These are phyloP conservation scores for Phycomyces blakesleeanus DNA, from an alignment of 192 early-diverging fungal genomes.

Conservation along the genomic window DNA sequence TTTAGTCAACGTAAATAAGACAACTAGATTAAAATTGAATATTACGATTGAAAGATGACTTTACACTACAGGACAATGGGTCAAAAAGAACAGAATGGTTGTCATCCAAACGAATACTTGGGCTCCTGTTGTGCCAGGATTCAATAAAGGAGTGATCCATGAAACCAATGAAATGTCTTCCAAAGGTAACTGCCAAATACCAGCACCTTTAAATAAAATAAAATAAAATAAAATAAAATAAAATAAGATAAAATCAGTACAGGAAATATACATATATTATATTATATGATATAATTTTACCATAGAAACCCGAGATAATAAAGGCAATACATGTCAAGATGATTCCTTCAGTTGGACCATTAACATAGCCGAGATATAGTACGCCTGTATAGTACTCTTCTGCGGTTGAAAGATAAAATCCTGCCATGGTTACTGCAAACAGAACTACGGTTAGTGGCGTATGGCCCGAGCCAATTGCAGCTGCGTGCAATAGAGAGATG, in stretches of 20 bases:
- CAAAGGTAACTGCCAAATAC: constrained; percentile 17
- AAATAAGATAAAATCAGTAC: neutral
- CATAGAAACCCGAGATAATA: constrained; percentile 65
- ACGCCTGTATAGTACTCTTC: constrained; percentile 88
- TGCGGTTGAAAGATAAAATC: constrained; percentile 86
- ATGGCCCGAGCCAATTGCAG: constrained; percentile 71
- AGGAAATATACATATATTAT: neutral
- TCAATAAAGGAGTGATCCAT: neutral
- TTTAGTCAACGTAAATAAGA: too few species aligned
- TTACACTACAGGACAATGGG: constrained; percentile 58
- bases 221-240: neutral
- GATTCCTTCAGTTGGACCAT: constrained; percentile 85
- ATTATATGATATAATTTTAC: constrained; percentile 22
- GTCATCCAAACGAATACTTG: constrained; percentile 31
- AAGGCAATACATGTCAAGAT: constrained; percentile 64
- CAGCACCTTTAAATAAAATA: constrained; percentile 10
- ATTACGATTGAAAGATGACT: too few species aligned
- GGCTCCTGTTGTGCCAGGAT: constrained; percentile 22
- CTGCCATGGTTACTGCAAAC: constrained; percentile 60
- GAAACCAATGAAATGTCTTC: constrained; percentile 5
- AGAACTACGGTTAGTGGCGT: constrained; percentile 57
- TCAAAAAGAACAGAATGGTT: constrained; percentile 41
- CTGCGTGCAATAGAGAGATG: constrained; percentile 67
- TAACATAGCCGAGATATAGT: constrained; percentile 78
- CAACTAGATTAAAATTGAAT: too few species aligned